Conservation (phyloP, 2,329 filamentous ascomycete species). For the Sporothrix euskadiensis region DNA sequence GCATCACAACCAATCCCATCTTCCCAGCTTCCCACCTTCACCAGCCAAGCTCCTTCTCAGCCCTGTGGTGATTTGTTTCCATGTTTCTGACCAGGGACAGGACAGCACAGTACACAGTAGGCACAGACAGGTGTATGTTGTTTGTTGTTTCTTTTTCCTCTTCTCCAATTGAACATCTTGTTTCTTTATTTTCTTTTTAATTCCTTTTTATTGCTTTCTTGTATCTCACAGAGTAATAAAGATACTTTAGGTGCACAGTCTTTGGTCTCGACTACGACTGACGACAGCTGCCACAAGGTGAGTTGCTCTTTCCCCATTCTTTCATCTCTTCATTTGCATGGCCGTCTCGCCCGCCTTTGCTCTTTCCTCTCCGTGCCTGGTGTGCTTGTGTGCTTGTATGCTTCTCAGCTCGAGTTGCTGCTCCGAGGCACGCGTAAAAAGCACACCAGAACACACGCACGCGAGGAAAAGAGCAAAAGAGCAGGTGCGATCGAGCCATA, state of each 20-base stretch:
- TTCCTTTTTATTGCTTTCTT: too few species aligned
- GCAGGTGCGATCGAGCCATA: neutral
- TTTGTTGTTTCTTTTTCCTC: neutral
- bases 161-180: too few species aligned
- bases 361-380: neutral
- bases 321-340: neutral
- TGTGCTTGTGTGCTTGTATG: neutral
- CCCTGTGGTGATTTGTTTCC: constrained; percentile 26
- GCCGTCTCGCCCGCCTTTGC: neutral
- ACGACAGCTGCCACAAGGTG: constrained; percentile 5
- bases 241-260: neutral
- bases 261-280: neutral
- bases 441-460: neutral
- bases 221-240: neutral
- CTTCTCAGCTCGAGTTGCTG: neutral
- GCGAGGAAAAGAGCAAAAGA: neutral
- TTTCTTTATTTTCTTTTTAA: too few species aligned
- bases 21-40: constrained; percentile 11
- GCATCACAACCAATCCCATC: constrained; percentile 18
- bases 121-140: neutral
- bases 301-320: constrained; percentile 6
- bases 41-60: constrained; percentile 21
- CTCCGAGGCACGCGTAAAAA: neutral
- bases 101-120: neutral
- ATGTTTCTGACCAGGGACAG: neutral